These are phyloP conservation scores for Fusarium xyrophilum DNA, from an alignment of 2,329 filamentous ascomycete species.

Conservation along the genomic window DNA sequence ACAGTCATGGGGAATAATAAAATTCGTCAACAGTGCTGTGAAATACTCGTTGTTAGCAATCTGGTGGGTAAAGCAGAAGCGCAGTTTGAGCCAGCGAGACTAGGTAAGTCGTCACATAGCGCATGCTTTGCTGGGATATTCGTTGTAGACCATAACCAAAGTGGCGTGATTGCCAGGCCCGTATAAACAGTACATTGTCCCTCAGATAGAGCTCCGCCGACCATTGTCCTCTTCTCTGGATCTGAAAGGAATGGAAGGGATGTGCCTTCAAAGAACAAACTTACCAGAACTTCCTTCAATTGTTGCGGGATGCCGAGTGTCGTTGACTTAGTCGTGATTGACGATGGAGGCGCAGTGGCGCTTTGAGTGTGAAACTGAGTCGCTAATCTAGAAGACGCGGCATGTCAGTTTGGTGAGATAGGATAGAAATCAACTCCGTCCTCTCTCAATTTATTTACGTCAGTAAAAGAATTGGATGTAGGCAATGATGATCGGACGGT, in stretches of 20 bases:
- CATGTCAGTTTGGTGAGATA: slow-evolving; percentile 24
- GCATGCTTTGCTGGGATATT: slow-evolving; percentile 33
- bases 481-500: slow-evolving; percentile 7
- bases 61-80: slow-evolving; percentile 9
- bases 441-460: slow-evolving; percentile 11
- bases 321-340: slow-evolving; percentile 20
- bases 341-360: not conserved
- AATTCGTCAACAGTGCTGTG: slow-evolving; percentile 24
- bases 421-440: slow-evolving; percentile 13
- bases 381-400: slow-evolving; percentile 16
- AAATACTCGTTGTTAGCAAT: slow-evolving; percentile 28
- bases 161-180: slow-evolving; percentile 39
- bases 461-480: slow-evolving; percentile 1
- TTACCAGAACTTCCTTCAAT: slow-evolving; percentile 26
- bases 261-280: slow-evolving; percentile 22
- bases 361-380: not conserved
- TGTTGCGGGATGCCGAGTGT: not conserved
- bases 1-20: slow-evolving; percentile 34
- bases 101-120: not conserved
- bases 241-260: slow-evolving; percentile 29
- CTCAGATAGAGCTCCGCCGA: slow-evolving; percentile 8
- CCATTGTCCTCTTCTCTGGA: slow-evolving; percentile 6
- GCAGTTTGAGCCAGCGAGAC: not conserved
- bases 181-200: slow-evolving; percentile 27
- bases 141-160: slow-evolving; percentile 24